Evolutionary conservation across 2,329 filamentous ascomycete species (phyloP).

Genomic region (Verticillium isaacii): DNA sequence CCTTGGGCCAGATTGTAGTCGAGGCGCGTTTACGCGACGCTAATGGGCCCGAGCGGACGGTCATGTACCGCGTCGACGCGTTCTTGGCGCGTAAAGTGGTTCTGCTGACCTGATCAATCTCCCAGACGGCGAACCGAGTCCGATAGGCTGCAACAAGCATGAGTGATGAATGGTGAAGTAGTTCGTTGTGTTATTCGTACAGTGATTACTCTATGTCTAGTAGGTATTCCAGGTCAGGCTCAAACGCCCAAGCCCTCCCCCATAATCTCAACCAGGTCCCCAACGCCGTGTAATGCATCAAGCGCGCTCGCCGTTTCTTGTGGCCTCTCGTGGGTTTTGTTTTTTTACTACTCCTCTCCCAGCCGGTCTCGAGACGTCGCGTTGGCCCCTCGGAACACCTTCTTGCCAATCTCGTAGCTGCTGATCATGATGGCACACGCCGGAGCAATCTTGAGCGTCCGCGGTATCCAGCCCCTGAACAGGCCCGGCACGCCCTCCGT

Average conservation of each 20-base stretch:
- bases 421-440: constrained; percentile 99
- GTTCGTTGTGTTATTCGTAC: not conserved
- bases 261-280: not conserved
- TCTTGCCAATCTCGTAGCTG: constrained; percentile 94
- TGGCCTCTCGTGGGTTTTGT: not conserved
- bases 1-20: not conserved
- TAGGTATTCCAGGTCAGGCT: not conserved
- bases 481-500: constrained; percentile 77
- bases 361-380: constrained; percentile 30
- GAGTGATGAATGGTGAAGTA: not conserved
- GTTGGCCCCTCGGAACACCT: constrained; percentile 74
- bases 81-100: not conserved
- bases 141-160: not conserved
- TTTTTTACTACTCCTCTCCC: constrained; percentile 9
- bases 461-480: constrained; percentile 87
- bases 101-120: not conserved
- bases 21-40: not conserved
- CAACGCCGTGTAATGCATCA: constrained; percentile 3
- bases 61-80: constrained; percentile 1
- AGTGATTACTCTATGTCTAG: constrained; percentile 3
- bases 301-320: not conserved
- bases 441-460: constrained; percentile 90
- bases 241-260: not conserved
- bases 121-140: not conserved
- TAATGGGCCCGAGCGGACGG: not conserved